Percentiles rank a stretch among this genome's conserved stretches.
phyloP scores from a whole-genome alignment of 257 asterid species.

The Primulina tabacum region DNA sequence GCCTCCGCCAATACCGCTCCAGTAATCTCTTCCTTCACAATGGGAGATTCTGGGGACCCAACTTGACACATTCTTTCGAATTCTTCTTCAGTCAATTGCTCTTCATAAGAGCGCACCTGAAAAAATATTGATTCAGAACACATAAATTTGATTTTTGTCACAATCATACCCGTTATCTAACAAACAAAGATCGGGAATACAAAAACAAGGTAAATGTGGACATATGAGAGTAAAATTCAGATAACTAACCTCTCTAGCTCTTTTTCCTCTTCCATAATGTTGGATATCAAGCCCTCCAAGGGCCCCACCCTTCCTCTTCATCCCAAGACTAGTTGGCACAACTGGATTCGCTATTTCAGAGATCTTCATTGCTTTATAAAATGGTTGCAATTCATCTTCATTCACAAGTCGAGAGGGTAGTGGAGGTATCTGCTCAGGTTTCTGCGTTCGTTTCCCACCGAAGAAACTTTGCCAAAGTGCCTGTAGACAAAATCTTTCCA shows the following conservation, averaged over 20 bases:
- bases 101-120: slow-evolving; percentile 96
- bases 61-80: slow-evolving; percentile 89
- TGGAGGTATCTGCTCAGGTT: slow-evolving; percentile 54
- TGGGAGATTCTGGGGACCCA: slow-evolving; percentile 78
- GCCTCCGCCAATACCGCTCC: slow-evolving; percentile 43
- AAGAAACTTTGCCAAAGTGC: slow-evolving; percentile 63
- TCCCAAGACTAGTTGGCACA: slow-evolving; percentile 51
- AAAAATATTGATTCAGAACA: slow-evolving; percentile 28
- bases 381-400: slow-evolving; percentile 75
- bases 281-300: slow-evolving; percentile 90
- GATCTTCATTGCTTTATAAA: slow-evolving; percentile 86
- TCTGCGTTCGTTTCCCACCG: slow-evolving; percentile 43
- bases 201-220: slow-evolving; percentile 8
- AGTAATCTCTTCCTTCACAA: slow-evolving; percentile 44
- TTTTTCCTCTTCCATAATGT: slow-evolving; percentile 97
- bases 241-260: slow-evolving; percentile 87
- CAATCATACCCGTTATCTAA: slow-evolving; percentile 11
- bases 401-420: slow-evolving; percentile 82
- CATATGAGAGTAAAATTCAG: slow-evolving; percentile 20
- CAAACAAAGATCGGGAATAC: slow-evolving; percentile 13
- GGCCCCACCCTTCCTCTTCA: slow-evolving; percentile 73
- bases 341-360: slow-evolving; percentile 45
- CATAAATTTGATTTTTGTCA: background rate
- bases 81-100: slow-evolving; percentile 98
- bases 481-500: slow-evolving; percentile 37